phyloP scores from a whole-genome alignment of 2,329 filamentous ascomycete genomes.

The Epichloe sibirici region DNA sequence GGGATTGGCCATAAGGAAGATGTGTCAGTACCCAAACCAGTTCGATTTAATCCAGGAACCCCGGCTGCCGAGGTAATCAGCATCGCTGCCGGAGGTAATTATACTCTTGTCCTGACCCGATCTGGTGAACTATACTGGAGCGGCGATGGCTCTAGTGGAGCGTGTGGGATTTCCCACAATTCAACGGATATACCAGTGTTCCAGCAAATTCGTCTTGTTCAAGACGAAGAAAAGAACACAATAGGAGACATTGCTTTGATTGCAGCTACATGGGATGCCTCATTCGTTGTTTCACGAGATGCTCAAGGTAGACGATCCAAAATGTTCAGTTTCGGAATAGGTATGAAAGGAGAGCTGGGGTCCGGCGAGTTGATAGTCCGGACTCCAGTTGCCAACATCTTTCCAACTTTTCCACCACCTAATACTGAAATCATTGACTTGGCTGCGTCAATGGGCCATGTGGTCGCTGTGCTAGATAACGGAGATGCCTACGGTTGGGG shows the following conservation, averaged over 20 bases:
- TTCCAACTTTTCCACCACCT: conserved; percentile 52
- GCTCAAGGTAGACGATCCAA: conserved; percentile 27
- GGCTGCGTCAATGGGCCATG: conserved; percentile 66
- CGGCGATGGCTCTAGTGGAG: conserved; percentile 45
- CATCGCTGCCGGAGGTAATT: conserved; percentile 64
- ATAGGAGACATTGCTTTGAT: conserved; percentile 28
- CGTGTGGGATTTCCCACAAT: conserved; percentile 34
- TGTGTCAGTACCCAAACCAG: conserved; percentile 51
- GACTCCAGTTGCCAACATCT: conserved; percentile 32
- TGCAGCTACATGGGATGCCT: conserved; percentile 70
- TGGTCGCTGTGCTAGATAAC: conserved; percentile 58
- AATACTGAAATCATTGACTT: conserved; percentile 50
- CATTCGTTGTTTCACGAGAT: conserved; percentile 45
- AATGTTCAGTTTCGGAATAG: conserved; percentile 54
- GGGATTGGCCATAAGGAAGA: conserved; percentile 61
- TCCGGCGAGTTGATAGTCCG: conserved; percentile 41
- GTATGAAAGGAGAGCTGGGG: conserved; percentile 61
- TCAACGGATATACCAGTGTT: conserved; percentile 24
- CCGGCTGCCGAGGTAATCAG: conserved; percentile 24
- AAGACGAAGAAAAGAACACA: conserved; percentile 12
- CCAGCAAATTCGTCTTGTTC: conserved; percentile 24
- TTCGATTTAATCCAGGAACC: conserved; percentile 38
- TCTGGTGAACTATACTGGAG: conserved; percentile 50
- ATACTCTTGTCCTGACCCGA: conserved; percentile 61
- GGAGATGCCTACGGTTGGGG: conserved; percentile 85